Evolutionary conservation across 805 yeast species (phyloP), one percentile per base, ranked within the genome.

Genomic region (Saccharomycopsis sp.): DNA sequence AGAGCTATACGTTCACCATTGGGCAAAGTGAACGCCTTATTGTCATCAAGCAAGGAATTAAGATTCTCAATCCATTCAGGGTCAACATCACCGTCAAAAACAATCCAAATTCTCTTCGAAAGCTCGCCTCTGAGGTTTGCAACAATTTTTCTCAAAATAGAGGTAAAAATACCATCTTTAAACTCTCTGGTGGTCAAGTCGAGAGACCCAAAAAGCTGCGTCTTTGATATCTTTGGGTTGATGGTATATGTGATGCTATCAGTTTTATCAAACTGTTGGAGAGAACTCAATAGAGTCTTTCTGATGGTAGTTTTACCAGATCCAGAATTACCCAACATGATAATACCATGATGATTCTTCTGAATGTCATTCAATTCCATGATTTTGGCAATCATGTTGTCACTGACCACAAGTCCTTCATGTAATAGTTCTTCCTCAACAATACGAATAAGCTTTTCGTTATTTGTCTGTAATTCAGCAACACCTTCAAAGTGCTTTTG

Each of bases 31-130:
- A 92, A 70, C 1, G 87, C 63, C 62, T 80, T 83, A 70, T 91
- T 92, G 63, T 92, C 98, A 70, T 92, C 98, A 16, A 92, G 74
- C 8, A 91, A 94, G 72, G 96, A 87, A 72, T 92, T 92, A 62
- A 92, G 73, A 57, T 87, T 86, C 65, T 92, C 98, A 1, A 89
- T 89, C 96, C 97, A 92, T 46, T 82, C 84, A 0, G 98, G 97
- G 67, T 92, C 97, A 40, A 92, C 80, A 64, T 90, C 97, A 46
- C 97, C 95, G 70, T 92, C 97, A 66, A 92, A 87, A 0, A 91
- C 78, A 59, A 92, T 78, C 94, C 96, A 91, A 15, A 83, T 76
- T 2, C 76, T 69, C 59, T 79, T 82, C 1, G 71, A 62, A 7
- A 67, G 63, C 61, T 87, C 91, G 0, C 89, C 90, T 50, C 87